Evolutionary conservation across 768 basidiomycete species (phyloP), one percentile per base, ranked within the genome.

Genomic region (Fistulinella prunicolor): DNA sequence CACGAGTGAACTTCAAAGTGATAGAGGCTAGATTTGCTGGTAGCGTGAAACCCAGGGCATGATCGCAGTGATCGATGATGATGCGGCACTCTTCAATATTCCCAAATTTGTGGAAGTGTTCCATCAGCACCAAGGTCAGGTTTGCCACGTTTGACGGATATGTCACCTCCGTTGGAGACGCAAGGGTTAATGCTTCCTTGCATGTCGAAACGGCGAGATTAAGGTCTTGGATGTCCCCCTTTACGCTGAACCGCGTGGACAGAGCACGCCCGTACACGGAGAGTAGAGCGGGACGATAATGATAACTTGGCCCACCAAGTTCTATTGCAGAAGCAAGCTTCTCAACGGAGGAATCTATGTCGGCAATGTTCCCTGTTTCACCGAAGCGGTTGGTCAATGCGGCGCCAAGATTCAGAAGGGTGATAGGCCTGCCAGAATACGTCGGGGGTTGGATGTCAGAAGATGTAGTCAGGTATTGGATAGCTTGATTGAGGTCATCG

Each of bases 401-500:
- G 5, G 19, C 9, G 9, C 53, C 53, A 2, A 63, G 63, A 21
- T 3, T 38, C 26, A 43, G 16, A 32, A 60, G 49, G 32, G 63
- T 55, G 37, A 28, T 24, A 6, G 42, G 38, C n/a, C 50, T 50
- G 22, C 50, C 34, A 22, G 24, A 12, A 23, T 48, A 51, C 3
- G 49, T 44, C 3, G n/a, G 13, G 21, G 50, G 47, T 26, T 50
- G 51, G 23, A 63, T 62, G 12, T 35, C 35, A 14, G 49, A 48
- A 14, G 58, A 62, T 20, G 41, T 44, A 24, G 44, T 52, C 23
- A 63, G 39, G 26, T 51, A 55, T 34, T 42, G 47, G 38, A 69
- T 61, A 13, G 61, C 54, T 37, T 44, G 48, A 23, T 65, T 44
- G 20, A 67, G 53, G 42, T 67, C 63, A 10, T 42, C 28, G 28